Evolutionary conservation across 768 basidiomycete species (phyloP), one percentile per base, ranked within the genome.

Genomic region (Tylopilus rubrobrunneus): DNA sequence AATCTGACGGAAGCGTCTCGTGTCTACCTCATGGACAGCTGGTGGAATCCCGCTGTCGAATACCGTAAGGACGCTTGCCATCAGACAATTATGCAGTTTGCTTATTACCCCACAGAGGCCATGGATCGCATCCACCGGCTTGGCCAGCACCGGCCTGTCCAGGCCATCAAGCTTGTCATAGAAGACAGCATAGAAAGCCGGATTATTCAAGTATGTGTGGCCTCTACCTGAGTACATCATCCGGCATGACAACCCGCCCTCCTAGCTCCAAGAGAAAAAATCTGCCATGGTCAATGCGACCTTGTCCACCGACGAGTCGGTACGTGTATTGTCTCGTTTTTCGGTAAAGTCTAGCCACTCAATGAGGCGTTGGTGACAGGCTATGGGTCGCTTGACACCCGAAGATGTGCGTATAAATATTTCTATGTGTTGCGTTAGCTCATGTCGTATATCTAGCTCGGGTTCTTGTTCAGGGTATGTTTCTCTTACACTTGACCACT

Each of bases 11-110:
- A 92, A 68, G 94, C 94, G 0, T 92, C 90, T 33, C 88, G 91
- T 27, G 93, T 97, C 19, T 96, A 92, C 70, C 80, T 97, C 63
- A 96, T 98, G 93, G 96, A 96, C 67, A 90, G 88, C 59, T 96
- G 92, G 92, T 96, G 95, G 95, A 98, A 98, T 67, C 95, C 95
- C 7, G 93, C 93, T n/a, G 86, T 90, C 49, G 89, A 90, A 74
- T 92, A 80, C 63, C 88, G 89, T 90, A 68, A 73, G 89, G 78
- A 21, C 15, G 40, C 29, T 17, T 27, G 11, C 40, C 19, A 31
- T 17, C 36, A 45, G 40, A 28, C 40, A 25, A 33, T 40, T 40
- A 10, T 11, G 23, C 7, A 6, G 41, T 42, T 36, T 62, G 7
- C 48, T 56, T 33, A 55, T 45, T 11, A 5, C 36, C 29, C 27